Base-by-base conservation (phyloP, 2,329 filamentous ascomycete genomes). In the Plenodomus tracheiphilus region DNA sequence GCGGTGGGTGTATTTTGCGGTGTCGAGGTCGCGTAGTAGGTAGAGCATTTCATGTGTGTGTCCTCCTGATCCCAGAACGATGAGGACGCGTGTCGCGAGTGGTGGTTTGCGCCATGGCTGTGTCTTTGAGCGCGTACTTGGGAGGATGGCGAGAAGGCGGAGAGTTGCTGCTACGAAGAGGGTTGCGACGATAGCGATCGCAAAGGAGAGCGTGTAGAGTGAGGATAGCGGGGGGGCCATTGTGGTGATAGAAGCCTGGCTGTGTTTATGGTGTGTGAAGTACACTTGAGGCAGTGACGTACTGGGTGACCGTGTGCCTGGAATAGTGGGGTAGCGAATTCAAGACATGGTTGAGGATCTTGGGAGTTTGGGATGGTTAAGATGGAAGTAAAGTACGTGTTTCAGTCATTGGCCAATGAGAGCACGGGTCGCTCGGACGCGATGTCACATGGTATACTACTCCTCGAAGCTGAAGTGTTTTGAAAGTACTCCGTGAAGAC, bases 21-120 rank as follows among this genome's bases (percentile, higher is more conserved):
- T 71, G 46, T 75, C 68, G 1, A 86, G 74, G 58, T 81, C 82
- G 59, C 79, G 76, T 61, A 99, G 83, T 77, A 97, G 88, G 65
- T 87, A 85, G 54, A 96, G 80, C 88, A 99, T 96, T 74, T 99
- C 94, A 40, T 91, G 86, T 0, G 94, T 97, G 74, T 99, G 94
- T 1, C 94, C 94, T 25, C 94, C 94, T 2, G 89, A 95, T 43
- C 94, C 94, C 19, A 97, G 86, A 20, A 97, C 86, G 55, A 96
- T 82, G 25, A 96, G 78, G 45, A 91, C 77, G 70, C 92, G 85
- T 6, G 79, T 77, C 20, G 76, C 75, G 3, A 64, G 42, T 17
- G 65, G 65, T 44, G 65, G 68, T 39, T 43, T 59, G 21, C 49
- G 56, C 48, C 59, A 54, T 42, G 56, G 51, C 16, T 6, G 46